phyloP scores from a whole-genome alignment of 202 grass and related monocot genomes.

The Alloteropsis angusta region DNA sequence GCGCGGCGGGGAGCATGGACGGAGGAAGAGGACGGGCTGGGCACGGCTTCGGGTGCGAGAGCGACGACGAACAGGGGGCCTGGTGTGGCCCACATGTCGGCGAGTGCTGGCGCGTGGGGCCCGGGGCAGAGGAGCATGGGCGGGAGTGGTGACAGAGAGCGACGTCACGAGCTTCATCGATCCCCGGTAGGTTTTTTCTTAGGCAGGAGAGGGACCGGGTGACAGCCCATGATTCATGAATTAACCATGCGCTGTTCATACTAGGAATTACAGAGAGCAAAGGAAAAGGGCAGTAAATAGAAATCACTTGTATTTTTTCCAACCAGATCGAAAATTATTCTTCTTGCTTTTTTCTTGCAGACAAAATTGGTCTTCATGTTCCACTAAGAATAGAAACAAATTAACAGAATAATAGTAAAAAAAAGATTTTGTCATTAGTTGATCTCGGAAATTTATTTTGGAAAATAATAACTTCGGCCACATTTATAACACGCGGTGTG shows the following conservation, averaged over 20 bases:
- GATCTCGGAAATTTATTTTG: too few species aligned
- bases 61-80: not conserved
- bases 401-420: too few species aligned
- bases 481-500: too few species aligned
- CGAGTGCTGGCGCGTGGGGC: not conserved
- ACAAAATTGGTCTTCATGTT: not conserved
- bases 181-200: not conserved
- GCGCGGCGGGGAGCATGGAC: not conserved
- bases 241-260: not conserved
- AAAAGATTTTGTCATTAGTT: too few species aligned
- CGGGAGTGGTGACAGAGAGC: not conserved
- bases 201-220: not conserved
- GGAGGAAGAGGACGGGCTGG: constrained; percentile 19
- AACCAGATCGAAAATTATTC: not conserved
- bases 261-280: not conserved
- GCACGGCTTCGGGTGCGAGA: constrained; percentile 30
- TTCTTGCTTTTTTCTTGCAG: not conserved
- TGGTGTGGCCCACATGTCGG: not conserved
- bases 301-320: not conserved
- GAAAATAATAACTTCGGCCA: too few species aligned
- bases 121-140: not conserved
- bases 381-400: not conserved
- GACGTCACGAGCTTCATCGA: not conserved
- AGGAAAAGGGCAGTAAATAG: not conserved
- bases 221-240: not conserved